Percentiles rank a stretch among this genome's conserved stretches.
Conservation (phyloP, 2,329 filamentous ascomycete genomes). For the Colletotrichum horii region DNA sequence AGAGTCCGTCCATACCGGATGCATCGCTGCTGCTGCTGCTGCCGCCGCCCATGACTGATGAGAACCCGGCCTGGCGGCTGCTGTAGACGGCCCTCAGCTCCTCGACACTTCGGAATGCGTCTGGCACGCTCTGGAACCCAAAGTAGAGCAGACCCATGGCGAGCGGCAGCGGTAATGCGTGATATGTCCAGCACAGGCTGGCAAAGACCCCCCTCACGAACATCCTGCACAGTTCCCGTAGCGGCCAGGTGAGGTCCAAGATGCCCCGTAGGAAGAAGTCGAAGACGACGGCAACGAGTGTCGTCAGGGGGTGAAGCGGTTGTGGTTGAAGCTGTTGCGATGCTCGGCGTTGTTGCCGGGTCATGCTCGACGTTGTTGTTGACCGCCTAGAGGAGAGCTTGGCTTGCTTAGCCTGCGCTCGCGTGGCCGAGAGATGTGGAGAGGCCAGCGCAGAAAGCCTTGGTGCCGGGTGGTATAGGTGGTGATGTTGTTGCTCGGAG, state of each 20-base stretch:
- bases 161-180: constrained; percentile 12
- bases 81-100: background rate
- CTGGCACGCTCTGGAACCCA: constrained; percentile 15
- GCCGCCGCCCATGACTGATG: background rate
- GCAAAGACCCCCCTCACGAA: constrained; percentile 6
- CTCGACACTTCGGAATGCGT: constrained; percentile 5
- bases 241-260: constrained; percentile 13
- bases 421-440: background rate
- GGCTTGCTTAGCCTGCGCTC: constrained; percentile 8
- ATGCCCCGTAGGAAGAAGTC: constrained; percentile 14
- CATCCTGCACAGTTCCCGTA: constrained; percentile 6
- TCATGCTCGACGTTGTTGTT: background rate
- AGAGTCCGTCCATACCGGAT: constrained; percentile 12
- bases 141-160: constrained; percentile 16
- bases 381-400: constrained; percentile 1
- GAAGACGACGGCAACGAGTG: constrained; percentile 6
- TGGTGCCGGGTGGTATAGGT: constrained; percentile 13
- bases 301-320: constrained; percentile 7
- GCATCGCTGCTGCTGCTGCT: background rate
- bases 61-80: background rate
- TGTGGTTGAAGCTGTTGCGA: background rate
- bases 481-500: constrained; percentile 4
- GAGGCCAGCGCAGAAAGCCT: constrained; percentile 16
- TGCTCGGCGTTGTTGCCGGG: constrained; percentile 5
- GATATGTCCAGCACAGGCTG: constrained; percentile 13